Conservation (phyloP, 768 basidiomycete genomes). For the Leccinum pellstonianum region DNA sequence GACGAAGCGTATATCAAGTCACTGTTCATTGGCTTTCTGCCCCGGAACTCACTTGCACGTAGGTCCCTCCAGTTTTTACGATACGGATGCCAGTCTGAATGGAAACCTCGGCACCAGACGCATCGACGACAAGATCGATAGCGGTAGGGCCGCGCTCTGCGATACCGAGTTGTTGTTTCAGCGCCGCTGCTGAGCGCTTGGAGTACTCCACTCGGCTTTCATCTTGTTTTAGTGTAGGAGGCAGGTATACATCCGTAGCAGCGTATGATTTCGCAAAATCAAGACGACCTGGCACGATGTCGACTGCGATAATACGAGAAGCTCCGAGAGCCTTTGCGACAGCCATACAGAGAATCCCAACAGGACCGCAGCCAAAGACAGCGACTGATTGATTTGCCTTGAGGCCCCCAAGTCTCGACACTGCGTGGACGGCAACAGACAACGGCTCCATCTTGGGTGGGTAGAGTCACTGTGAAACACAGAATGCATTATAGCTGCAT, state of each 20-base stretch:
- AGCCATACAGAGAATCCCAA: slow-evolving; percentile 89
- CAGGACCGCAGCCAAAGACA: slow-evolving; percentile 88
- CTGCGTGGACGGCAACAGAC: slow-evolving; percentile 88
- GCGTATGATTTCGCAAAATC: slow-evolving; percentile 85
- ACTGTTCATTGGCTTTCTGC: slow-evolving; percentile 5
- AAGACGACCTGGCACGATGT: slow-evolving; percentile 72
- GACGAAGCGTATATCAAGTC: slow-evolving; percentile 3
- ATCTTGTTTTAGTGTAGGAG: slow-evolving; percentile 55
- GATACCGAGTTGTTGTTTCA: slow-evolving; percentile 66
- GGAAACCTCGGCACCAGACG: slow-evolving; percentile 89
- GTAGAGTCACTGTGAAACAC: slow-evolving; percentile 2
- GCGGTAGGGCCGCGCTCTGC: slow-evolving; percentile 65
- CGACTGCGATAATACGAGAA: slow-evolving; percentile 78
- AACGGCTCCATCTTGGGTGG: slow-evolving; percentile 82
- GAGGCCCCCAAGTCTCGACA: slow-evolving; percentile 72
- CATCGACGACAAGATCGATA: slow-evolving; percentile 88
- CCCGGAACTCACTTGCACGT: slow-evolving; percentile 52
- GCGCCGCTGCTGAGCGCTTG: slow-evolving; percentile 60
- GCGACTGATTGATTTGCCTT: slow-evolving; percentile 73
- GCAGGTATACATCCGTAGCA: slow-evolving; percentile 73
- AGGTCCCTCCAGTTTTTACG: slow-evolving; percentile 72
- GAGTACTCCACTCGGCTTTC: slow-evolving; percentile 75
- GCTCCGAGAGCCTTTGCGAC: slow-evolving; percentile 95
- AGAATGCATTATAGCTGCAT: neutral
- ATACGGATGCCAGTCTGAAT: slow-evolving; percentile 83